These are phyloP conservation scores for Pelargonium cotyledonis DNA, from an alignment of 441 rosid species.

Conservation along the genomic window DNA sequence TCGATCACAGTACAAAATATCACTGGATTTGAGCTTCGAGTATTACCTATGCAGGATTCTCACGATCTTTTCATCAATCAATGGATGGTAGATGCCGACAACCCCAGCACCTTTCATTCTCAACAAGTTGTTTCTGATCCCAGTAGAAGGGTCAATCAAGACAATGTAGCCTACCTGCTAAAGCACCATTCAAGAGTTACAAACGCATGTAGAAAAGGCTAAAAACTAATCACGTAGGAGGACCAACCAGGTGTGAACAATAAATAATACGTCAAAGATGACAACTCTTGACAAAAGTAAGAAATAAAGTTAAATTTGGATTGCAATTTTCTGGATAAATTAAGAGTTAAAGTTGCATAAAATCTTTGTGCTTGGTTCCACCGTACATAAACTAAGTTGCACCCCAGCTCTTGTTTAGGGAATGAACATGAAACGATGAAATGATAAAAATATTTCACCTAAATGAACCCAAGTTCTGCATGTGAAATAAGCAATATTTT, in stretches of 20 bases:
- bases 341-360: background rate
- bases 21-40: background rate
- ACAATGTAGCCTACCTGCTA: constrained; percentile 87
- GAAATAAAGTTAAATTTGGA: background rate
- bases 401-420: too few species aligned
- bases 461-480: too few species aligned
- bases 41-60: constrained; percentile 57
- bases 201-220: background rate
- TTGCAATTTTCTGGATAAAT: too few species aligned
- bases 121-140: constrained; percentile 46
- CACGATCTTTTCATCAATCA: constrained; percentile 56
- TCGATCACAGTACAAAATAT: background rate
- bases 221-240: background rate
- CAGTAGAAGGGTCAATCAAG: constrained; percentile 63
- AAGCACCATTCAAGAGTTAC: constrained; percentile 9
- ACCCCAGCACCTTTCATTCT: constrained; percentile 75
- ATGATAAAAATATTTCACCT: too few species aligned
- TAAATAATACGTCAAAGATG: background rate
- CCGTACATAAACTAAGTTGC: too few species aligned
- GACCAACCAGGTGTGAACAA: background rate
- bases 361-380: background rate
- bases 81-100: constrained; percentile 70
- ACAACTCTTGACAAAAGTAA: background rate
- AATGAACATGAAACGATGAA: too few species aligned
- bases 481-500: too few species aligned